Evolutionary conservation across 2,329 filamentous ascomycete genomes (phyloP).

Genomic region (Tothia fuscella): DNA sequence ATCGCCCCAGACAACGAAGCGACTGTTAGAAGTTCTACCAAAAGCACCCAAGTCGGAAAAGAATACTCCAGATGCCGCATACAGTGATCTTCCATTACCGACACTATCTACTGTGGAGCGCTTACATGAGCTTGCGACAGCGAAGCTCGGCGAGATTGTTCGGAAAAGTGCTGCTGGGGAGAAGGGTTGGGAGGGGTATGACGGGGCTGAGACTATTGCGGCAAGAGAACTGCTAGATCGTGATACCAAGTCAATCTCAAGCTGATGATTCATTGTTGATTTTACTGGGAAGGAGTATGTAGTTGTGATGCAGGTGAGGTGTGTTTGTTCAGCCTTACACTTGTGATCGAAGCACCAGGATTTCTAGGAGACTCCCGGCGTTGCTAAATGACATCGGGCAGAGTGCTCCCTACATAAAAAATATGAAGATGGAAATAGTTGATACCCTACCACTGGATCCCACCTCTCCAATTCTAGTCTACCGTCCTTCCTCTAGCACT

Average conservation of each 20-base stretch:
- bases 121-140: slow-evolving; percentile 60
- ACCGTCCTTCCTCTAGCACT: too few relatives aligned
- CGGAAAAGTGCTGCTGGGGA: slow-evolving; percentile 48
- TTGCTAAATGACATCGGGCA: too few relatives aligned
- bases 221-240: slow-evolving; percentile 54
- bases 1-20: slow-evolving; percentile 14
- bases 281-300: background rate
- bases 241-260: slow-evolving; percentile 15
- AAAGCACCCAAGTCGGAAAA: slow-evolving; percentile 15
- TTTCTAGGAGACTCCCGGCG: too few relatives aligned
- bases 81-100: slow-evolving; percentile 38
- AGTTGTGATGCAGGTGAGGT: background rate
- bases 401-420: too few relatives aligned
- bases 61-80: slow-evolving; percentile 21
- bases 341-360: too few relatives aligned
- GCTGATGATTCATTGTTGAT: slow-evolving; percentile 1
- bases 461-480: too few relatives aligned
- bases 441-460: too few relatives aligned
- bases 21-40: slow-evolving; percentile 17
- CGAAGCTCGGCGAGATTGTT: slow-evolving; percentile 66
- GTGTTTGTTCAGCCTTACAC: too few relatives aligned
- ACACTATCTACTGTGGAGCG: slow-evolving; percentile 48
- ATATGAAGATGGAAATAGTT: too few relatives aligned
- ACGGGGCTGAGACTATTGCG: slow-evolving; percentile 57
- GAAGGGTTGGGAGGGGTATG: slow-evolving; percentile 60